Evolutionary conservation across 768 basidiomycete species (phyloP).

Genomic region (Podaxis sp.): DNA sequence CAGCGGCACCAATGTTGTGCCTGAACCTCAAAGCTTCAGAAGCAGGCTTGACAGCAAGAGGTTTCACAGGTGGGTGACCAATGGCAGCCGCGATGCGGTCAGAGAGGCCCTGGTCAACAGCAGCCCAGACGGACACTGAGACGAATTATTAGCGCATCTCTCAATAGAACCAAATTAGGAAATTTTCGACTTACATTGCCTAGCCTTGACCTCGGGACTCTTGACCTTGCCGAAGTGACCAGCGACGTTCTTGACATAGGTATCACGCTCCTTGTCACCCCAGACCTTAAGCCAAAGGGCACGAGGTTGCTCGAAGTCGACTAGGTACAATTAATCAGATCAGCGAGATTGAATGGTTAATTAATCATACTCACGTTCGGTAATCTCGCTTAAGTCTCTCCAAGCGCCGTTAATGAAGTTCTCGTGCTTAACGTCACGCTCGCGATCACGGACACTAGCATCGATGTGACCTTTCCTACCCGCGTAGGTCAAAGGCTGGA

Average conservation of each 20-base stretch:
- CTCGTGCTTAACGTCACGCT: slow-evolving; percentile 58
- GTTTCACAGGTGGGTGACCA: slow-evolving; percentile 53
- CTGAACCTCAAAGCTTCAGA: slow-evolving; percentile 55
- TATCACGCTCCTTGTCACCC: slow-evolving; percentile 55
- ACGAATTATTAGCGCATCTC: background rate
- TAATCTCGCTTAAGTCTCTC: slow-evolving; percentile 69
- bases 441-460: slow-evolving; percentile 35
- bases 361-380: slow-evolving; percentile 59
- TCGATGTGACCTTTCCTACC: slow-evolving; percentile 45
- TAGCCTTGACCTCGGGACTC: slow-evolving; percentile 54
- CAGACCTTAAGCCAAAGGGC: slow-evolving; percentile 68
- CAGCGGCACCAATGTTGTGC: slow-evolving; percentile 32
- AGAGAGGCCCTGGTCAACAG: slow-evolving; percentile 71
- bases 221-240: slow-evolving; percentile 63
- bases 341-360: background rate
- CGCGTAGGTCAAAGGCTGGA: slow-evolving; percentile 69
- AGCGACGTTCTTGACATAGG: slow-evolving; percentile 66
- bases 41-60: slow-evolving; percentile 62
- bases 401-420: slow-evolving; percentile 69
- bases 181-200: slow-evolving; percentile 54
- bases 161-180: background rate
- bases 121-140: slow-evolving; percentile 75
- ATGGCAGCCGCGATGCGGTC: slow-evolving; percentile 79
- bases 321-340: slow-evolving; percentile 29
- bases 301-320: slow-evolving; percentile 86